Percentiles rank a stretch among this genome's conserved stretches.
Conservation (phyloP, 1,284 basidiomycete genomes). For the Moesziomyces sp. region DNA sequence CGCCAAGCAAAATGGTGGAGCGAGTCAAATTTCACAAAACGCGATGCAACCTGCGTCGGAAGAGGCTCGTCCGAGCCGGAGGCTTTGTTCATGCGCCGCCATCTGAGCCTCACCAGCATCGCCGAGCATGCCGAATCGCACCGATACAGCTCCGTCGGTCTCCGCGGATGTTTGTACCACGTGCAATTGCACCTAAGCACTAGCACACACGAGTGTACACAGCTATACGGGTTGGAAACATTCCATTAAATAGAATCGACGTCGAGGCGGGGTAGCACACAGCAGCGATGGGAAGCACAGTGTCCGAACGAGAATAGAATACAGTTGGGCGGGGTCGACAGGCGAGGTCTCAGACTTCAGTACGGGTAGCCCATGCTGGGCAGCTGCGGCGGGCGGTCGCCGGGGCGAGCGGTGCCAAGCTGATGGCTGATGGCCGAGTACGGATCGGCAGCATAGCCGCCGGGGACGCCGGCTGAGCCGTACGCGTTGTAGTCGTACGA, state of each 20-base stretch:
- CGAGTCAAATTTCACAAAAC: no score
- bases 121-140: no score
- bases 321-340: background rate
- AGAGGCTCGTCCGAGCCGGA: background rate
- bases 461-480: constrained; percentile 10
- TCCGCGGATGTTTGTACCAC: no score
- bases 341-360: constrained; percentile 3
- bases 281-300: background rate
- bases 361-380: constrained; percentile 40
- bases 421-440: constrained; percentile 50
- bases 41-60: background rate
- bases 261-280: background rate
- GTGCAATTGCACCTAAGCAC: no score
- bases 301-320: background rate
- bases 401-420: constrained; percentile 14
- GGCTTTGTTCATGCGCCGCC: background rate
- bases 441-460: constrained; percentile 37
- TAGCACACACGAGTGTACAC: no score
- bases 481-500: constrained; percentile 52
- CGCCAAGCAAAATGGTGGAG: no score
- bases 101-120: no score
- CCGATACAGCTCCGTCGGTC: no score
- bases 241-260: background rate
- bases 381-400: constrained; percentile 43
- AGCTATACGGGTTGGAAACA: background rate